Percentiles rank a stretch among this genome's conserved stretches.
These are phyloP conservation scores for Artomyces pyxidatus DNA, from an alignment of 768 basidiomycete genomes.

Conservation along the genomic window DNA sequence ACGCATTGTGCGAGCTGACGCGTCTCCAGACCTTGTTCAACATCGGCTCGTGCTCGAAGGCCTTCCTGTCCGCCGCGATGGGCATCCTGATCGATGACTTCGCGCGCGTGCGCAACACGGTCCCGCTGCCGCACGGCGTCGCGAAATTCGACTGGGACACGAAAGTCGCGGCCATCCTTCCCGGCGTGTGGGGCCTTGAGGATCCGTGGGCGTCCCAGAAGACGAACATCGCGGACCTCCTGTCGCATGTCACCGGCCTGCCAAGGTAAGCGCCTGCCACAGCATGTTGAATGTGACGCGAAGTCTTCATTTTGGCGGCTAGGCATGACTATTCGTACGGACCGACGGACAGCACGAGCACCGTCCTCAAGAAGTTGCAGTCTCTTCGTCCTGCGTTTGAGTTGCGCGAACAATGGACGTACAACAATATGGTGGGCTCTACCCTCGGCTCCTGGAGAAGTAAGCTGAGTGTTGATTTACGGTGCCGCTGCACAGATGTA, in stretches of 20 bases:
- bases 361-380: slow-evolving; percentile 19
- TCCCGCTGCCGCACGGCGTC: slow-evolving; percentile 17
- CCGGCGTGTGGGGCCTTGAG: slow-evolving; percentile 31
- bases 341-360: background rate
- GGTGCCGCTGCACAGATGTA: slow-evolving; percentile 33
- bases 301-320: background rate
- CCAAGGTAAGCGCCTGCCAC: slow-evolving; percentile 20
- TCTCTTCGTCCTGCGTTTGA: slow-evolving; percentile 26
- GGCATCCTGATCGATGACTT: slow-evolving; percentile 27
- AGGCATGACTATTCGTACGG: slow-evolving; percentile 7
- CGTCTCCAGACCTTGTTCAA: slow-evolving; percentile 22
- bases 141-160: slow-evolving; percentile 22
- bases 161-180: slow-evolving; percentile 28
- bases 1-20: background rate
- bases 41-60: slow-evolving; percentile 26
- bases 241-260: slow-evolving; percentile 34
- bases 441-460: background rate
- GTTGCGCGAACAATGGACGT: slow-evolving; percentile 29
- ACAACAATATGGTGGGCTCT: slow-evolving; percentile 26
- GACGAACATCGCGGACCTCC: slow-evolving; percentile 26
- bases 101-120: slow-evolving; percentile 20
- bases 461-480: too few relatives aligned
- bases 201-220: slow-evolving; percentile 31
- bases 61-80: slow-evolving; percentile 20
- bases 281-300: background rate